phyloP scores from a whole-genome alignment of 108 stramenopile species.

The Conticribra guillardii region DNA sequence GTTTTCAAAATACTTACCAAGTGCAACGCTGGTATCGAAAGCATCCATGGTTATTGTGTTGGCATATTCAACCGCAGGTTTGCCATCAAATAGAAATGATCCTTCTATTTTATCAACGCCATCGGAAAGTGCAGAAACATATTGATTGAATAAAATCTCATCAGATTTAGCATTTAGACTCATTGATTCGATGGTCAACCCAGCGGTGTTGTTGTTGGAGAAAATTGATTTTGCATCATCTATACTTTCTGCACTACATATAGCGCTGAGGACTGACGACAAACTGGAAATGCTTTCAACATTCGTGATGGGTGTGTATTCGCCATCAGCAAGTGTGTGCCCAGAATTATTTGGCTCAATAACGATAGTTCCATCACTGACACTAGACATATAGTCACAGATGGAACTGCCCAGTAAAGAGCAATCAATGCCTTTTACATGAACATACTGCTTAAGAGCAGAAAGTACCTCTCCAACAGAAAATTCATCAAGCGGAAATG shows the following conservation, averaged over 20 bases:
- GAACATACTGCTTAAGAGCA: conserved; percentile 27
- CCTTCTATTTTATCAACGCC: conserved; percentile 53
- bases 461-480: conserved; percentile 23
- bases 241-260: conserved; percentile 25
- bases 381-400: conserved; percentile 24
- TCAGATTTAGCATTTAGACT: conserved; percentile 46
- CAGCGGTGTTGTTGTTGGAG: conserved; percentile 16
- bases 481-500: conserved; percentile 2
- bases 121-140: conserved; percentile 64
- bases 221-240: conserved; percentile 14
- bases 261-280: conserved; percentile 11
- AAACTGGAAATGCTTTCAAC: conserved; percentile 9
- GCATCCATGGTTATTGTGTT: conserved; percentile 67
- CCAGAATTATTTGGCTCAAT: conserved; percentile 16
- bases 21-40: conserved; percentile 42
- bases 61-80: conserved; percentile 64
- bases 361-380: conserved; percentile 1
- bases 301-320: conserved; percentile 33
- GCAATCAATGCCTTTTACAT: conserved; percentile 33
- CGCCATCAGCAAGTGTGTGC: conserved; percentile 29
- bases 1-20: conserved; percentile 32
- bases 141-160: conserved; percentile 74
- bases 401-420: conserved; percentile 32
- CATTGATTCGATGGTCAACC: conserved; percentile 36
- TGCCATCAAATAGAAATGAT: conserved; percentile 40